A percentile compares a stretch with the other conserved stretches of the same genome.
Evolutionary conservation across 306 rosid genomes (phyloP).

Genomic region (Vigna angularis): DNA sequence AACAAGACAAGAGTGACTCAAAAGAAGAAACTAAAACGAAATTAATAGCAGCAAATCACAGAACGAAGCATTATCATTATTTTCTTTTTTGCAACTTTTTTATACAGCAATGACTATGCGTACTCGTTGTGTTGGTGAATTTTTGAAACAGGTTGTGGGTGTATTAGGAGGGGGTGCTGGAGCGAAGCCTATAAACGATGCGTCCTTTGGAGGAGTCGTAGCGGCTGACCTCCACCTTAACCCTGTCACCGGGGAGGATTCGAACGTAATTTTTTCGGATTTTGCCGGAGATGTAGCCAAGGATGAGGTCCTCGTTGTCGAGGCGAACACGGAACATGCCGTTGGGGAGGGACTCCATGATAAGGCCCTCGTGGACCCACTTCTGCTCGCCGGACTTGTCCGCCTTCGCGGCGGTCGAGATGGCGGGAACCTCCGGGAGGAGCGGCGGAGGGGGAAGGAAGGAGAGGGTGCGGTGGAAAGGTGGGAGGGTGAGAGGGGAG

Average conservation of each 20-base stretch:
- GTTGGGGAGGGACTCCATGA: conserved; percentile 61
- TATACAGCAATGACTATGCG: background rate
- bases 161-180: conserved; percentile 2
- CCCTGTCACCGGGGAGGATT: conserved; percentile 59
- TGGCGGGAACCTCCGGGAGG: background rate
- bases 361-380: conserved; percentile 58
- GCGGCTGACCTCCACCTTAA: conserved; percentile 60
- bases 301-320: conserved; percentile 56
- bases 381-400: conserved; percentile 58
- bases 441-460: conserved; percentile 42
- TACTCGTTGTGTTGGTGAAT: conserved; percentile 2
- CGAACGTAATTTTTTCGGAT: conserved; percentile 58
- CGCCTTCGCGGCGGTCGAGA: conserved; percentile 34
- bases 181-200: conserved; percentile 53
- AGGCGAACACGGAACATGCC: conserved; percentile 65
- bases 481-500: background rate
- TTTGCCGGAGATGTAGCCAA: conserved; percentile 62
- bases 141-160: conserved; percentile 37
- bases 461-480: conserved; percentile 21
- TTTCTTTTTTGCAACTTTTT: background rate
- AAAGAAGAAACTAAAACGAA: background rate
- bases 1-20: background rate
- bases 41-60: background rate
- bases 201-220: conserved; percentile 63
- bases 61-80: background rate